Conservation (phyloP, 352 stramenopile species). For the Phytopythium delawarense region DNA sequence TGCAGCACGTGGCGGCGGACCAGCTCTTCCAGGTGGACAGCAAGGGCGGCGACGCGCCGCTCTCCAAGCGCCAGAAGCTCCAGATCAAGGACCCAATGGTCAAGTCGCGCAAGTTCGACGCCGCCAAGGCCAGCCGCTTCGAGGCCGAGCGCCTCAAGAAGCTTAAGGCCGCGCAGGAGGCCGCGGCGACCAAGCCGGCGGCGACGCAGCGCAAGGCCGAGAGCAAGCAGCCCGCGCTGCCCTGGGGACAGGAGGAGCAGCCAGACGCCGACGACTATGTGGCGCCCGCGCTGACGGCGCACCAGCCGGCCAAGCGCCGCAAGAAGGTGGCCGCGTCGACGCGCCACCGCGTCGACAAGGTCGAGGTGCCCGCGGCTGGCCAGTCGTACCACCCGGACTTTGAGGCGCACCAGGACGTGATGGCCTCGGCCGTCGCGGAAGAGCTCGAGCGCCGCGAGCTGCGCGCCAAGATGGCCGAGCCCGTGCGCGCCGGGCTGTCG, state of each 20-base stretch:
- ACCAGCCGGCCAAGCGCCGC: conserved; percentile 31
- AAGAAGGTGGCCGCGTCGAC: conserved; percentile 54
- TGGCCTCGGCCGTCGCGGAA: conserved; percentile 65
- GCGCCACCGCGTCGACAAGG: conserved; percentile 62
- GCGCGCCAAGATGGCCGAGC: conserved; percentile 37
- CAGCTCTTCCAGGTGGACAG: conserved; percentile 83
- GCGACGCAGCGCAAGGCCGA: conserved; percentile 11
- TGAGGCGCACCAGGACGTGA: conserved; percentile 72
- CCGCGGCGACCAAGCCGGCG: conserved; percentile 16
- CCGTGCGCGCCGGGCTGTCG: conserved; percentile 55
- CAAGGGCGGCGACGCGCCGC: conserved; percentile 36
- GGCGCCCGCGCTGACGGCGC: conserved; percentile 50
- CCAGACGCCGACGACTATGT: conserved; percentile 57
- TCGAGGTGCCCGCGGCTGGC: conserved; percentile 64
- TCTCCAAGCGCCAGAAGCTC: conserved; percentile 73
- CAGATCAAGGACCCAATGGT: conserved; percentile 69
- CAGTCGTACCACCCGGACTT: conserved; percentile 88
- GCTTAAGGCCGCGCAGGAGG: conserved; percentile 25
- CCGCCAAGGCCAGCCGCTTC: conserved; percentile 52
- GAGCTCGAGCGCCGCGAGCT: conserved; percentile 63
- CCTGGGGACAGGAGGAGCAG: conserved; percentile 46
- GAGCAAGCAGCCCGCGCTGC: conserved; percentile 5
- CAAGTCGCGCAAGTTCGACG: conserved; percentile 71
- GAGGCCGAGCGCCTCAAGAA: conserved; percentile 59
- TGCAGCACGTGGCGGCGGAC: conserved; percentile 61